These are phyloP conservation scores for Solanum arcanum DNA, from an alignment of 257 asterid genomes.

Conservation along the genomic window DNA sequence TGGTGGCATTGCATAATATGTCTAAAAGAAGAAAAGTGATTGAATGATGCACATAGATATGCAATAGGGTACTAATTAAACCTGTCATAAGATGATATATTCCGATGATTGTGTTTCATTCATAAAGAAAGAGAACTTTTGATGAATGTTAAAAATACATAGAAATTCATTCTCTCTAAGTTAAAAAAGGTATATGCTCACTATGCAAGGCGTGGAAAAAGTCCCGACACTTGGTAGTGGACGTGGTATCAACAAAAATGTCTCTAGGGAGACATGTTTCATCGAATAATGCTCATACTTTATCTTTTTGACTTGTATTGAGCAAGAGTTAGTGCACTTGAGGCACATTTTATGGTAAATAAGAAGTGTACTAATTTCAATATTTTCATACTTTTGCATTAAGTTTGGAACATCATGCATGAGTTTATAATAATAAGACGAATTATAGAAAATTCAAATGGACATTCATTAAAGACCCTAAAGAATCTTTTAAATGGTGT, in stretches of 20 bases:
- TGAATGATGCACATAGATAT: background rate
- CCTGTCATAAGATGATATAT: background rate
- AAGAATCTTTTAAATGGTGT: too few relatives aligned
- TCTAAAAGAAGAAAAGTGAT: too few relatives aligned
- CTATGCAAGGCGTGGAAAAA: background rate
- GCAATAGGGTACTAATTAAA: background rate
- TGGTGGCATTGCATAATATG: background rate
- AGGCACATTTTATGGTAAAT: background rate
- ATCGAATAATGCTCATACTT: background rate
- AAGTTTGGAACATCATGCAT: background rate
- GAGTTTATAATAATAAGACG: background rate
- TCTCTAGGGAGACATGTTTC: background rate
- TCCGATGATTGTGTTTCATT: background rate
- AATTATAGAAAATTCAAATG: too few relatives aligned
- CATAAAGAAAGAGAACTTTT: background rate
- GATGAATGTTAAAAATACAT: background rate
- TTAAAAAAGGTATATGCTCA: background rate
- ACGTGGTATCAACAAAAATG: background rate
- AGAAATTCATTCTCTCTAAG: background rate
- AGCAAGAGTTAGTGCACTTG: background rate
- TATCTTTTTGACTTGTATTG: background rate
- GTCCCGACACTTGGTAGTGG: background rate
- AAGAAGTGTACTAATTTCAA: background rate
- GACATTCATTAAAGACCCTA: background rate
- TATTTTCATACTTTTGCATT: background rate